A percentile compares a stretch with the other conserved stretches of the same genome.
phyloP scores from a whole-genome alignment of 345 rosid genomes.

The Microthlaspi erraticum region DNA sequence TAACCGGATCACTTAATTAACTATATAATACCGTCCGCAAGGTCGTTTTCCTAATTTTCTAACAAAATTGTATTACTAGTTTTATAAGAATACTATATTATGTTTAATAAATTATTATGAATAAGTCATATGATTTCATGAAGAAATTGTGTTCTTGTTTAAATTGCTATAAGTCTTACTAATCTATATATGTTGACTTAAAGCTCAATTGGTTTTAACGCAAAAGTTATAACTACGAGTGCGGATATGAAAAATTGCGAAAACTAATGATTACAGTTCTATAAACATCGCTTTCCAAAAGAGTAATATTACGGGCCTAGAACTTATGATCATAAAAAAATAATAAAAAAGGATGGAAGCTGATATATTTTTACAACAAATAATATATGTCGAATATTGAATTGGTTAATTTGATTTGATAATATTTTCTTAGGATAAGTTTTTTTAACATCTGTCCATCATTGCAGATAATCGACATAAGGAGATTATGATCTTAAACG shows the following conservation, averaged over 20 bases:
- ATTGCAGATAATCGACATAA: no score
- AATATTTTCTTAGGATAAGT: no score
- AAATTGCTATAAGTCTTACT: background rate
- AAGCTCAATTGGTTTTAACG: background rate
- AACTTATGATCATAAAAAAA: no score
- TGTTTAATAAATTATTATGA: background rate
- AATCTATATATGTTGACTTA: background rate
- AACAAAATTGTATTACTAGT: background rate
- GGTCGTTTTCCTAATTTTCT: background rate
- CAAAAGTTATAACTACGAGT: background rate
- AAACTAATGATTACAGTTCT: background rate
- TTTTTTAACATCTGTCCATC: no score
- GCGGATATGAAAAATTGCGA: background rate
- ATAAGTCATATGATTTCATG: background rate
- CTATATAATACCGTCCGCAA: background rate
- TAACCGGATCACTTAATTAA: constrained; percentile 8
- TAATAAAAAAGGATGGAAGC: no score
- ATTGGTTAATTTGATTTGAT: no score
- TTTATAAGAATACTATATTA: background rate
- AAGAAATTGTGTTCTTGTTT: background rate
- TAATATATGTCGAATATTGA: no score
- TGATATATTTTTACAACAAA: no score
- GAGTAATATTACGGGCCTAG: no score
- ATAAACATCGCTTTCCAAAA: no score
- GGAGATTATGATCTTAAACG: no score